These are phyloP conservation scores for Puccinia novopanici DNA, from an alignment of 1,284 basidiomycete species.

Conservation along the genomic window DNA sequence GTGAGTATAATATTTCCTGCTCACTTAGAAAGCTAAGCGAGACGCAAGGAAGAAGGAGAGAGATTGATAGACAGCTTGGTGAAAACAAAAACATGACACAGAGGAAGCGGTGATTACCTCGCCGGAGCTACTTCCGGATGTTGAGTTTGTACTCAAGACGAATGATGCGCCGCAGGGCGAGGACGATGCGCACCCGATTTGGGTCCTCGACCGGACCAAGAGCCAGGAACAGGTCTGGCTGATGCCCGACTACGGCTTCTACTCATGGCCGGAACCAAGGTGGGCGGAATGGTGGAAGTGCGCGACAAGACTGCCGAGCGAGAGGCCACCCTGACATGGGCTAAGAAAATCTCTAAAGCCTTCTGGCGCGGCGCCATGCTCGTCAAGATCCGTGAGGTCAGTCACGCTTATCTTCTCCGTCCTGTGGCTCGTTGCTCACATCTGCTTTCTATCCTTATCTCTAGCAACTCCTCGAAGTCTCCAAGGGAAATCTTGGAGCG, in stretches of 20 bases:
- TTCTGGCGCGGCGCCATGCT: slow-evolving; percentile 45
- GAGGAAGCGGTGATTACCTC: slow-evolving; percentile 54
- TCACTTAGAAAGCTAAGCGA: not conserved
- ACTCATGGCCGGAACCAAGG: slow-evolving; percentile 55
- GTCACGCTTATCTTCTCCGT: not conserved
- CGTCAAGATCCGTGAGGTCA: slow-evolving; percentile 38
- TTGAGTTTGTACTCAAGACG: slow-evolving; percentile 57
- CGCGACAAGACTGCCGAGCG: slow-evolving; percentile 39
- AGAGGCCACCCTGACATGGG: slow-evolving; percentile 20
- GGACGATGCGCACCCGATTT: slow-evolving; percentile 47
- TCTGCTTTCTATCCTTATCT: not conserved
- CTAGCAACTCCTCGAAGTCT: slow-evolving; percentile 37
- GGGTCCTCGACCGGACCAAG: slow-evolving; percentile 55
- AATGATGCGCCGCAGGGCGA: slow-evolving; percentile 52
- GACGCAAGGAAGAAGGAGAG: slow-evolving; percentile 52
- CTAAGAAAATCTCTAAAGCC: slow-evolving; percentile 40
- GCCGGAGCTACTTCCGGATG: slow-evolving; percentile 56
- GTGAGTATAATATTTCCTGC: not conserved
- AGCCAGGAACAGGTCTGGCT: slow-evolving; percentile 57
- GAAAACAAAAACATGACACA: slow-evolving; percentile 15
- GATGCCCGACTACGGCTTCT: slow-evolving; percentile 58
- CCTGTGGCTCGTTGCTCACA: not conserved
- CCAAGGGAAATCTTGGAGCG: slow-evolving; percentile 36
- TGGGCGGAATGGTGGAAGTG: slow-evolving; percentile 47
- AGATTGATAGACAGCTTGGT: not conserved